Evolutionary conservation across 2,329 filamentous ascomycete genomes (phyloP).

Genomic region (Colletotrichum salicis): DNA sequence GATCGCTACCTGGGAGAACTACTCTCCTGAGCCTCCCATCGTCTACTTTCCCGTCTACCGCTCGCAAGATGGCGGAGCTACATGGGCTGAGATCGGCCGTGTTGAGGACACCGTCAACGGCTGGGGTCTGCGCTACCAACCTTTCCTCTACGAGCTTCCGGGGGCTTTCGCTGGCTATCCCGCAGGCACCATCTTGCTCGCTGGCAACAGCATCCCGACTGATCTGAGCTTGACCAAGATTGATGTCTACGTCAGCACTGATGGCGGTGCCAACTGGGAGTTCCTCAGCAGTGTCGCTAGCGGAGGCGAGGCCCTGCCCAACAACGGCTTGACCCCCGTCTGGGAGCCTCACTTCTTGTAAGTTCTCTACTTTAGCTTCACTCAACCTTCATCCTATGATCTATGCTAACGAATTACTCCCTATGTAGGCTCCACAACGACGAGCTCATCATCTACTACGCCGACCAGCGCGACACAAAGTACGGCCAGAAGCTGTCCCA

Average conservation of each 20-base stretch:
- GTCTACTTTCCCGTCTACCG: slow-evolving; percentile 66
- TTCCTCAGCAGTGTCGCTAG: slow-evolving; percentile 74
- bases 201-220: slow-evolving; percentile 69
- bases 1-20: slow-evolving; percentile 66
- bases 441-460: slow-evolving; percentile 74
- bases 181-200: slow-evolving; percentile 71
- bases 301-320: slow-evolving; percentile 69
- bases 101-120: slow-evolving; percentile 72
- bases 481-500: slow-evolving; percentile 77
- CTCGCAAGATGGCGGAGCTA: slow-evolving; percentile 63
- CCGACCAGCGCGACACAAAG: slow-evolving; percentile 73
- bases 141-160: slow-evolving; percentile 73
- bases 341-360: slow-evolving; percentile 77
- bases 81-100: slow-evolving; percentile 71
- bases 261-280: slow-evolving; percentile 71
- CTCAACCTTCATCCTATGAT: rapidly evolving
- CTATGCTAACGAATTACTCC: not conserved
- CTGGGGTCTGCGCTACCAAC: slow-evolving; percentile 76
- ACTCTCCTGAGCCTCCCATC: slow-evolving; percentile 64
- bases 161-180: slow-evolving; percentile 65
- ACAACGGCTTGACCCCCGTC: slow-evolving; percentile 74
- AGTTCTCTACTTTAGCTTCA: slow-evolving; percentile 23
- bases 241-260: slow-evolving; percentile 73
- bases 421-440: slow-evolving; percentile 61
- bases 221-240: slow-evolving; percentile 73